phyloP scores from a whole-genome alignment of 805 yeast species.

The Nakazawaea holstii region DNA sequence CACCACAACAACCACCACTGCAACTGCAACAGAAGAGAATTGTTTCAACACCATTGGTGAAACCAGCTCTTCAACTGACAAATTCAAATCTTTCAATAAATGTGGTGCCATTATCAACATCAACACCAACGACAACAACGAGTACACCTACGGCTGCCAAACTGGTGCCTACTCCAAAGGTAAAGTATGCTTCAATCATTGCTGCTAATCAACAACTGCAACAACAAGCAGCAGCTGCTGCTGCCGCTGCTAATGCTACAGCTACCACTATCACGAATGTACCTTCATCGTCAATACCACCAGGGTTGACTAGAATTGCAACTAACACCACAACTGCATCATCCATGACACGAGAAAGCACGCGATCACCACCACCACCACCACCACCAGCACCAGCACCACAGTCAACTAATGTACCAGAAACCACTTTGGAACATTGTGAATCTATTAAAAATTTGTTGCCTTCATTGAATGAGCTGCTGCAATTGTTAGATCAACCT shows the following conservation, averaged over 20 bases:
- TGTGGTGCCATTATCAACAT: neutral
- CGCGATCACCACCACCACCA: conserved; percentile 3
- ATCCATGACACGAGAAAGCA: conserved; percentile 5
- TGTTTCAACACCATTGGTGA: neutral
- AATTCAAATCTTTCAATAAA: neutral
- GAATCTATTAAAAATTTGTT: conserved; percentile 4
- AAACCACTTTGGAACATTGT: neutral
- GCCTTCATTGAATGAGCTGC: neutral
- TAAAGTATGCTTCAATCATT: conserved; percentile 5
- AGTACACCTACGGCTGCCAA: conserved; percentile 5
- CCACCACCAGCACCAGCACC: neutral
- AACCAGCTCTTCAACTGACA: neutral
- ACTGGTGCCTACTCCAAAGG: conserved; percentile 5
- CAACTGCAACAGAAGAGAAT: neutral
- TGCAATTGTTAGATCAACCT: conserved; percentile 31
- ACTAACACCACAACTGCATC: conserved; percentile 2
- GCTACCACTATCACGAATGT: conserved; percentile 10
- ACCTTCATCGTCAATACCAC: neutral
- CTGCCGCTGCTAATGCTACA: conserved; percentile 12
- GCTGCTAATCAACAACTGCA: conserved; percentile 10
- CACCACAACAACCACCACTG: neutral
- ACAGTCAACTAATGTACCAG: too few relatives aligned
- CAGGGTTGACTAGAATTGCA: conserved; percentile 1
- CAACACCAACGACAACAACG: neutral
- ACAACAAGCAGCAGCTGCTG: conserved; percentile 15